Evolutionary conservation across 1,284 basidiomycete species (phyloP), one percentile per base, ranked within the genome.

Genomic region (Ceratobasidium theobromae): DNA sequence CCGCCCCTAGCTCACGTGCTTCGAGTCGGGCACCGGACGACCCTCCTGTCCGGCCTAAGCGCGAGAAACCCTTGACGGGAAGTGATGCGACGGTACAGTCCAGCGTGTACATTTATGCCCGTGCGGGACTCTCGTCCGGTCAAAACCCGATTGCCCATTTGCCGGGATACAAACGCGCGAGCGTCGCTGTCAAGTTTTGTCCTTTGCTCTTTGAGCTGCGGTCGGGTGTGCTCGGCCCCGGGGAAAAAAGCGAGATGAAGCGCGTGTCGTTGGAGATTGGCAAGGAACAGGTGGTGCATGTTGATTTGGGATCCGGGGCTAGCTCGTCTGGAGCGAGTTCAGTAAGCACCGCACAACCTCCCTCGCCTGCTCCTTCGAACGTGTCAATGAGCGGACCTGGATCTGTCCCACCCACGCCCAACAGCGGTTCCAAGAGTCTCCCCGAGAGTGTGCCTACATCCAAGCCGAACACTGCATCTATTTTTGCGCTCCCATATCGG

Each of bases 91-190:
- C 45, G 9, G 45, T 49, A 16, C 57, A 60, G n/a, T 60, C 57
- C 43, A 64, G 58, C 35, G 96, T 98, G 16, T 98, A 92, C 78
- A 91, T 99, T 72, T 99, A 99, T 77, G 93, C 93, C 3, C 85
- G 96, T 33, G 93, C 91, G 21, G 98, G 96, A 76, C 91, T 99
- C 75, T 87, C 91, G 1, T 40, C 38, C 49, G 48, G 48, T 1
- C 83, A 91, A 51, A 87, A 91, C 0, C 96, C 97, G 0, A 87
- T 99, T 65, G 96, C 95, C 1, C 93, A 95, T 73, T 81, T 99
- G 2, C 95, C 97, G 0, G 97, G 97, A 0, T 93, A 98, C 79
- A 95, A 95, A 79, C 96, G 96, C 69, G 89, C 95, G 0, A 94
- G 91, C 71, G 87, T 98, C 1, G 95, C 92, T 0, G 93, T 99